Percentiles rank a stretch among this genome's conserved stretches.
Conservation (phyloP, 1,284 basidiomycete species). For the Trichosporon ovoides region DNA sequence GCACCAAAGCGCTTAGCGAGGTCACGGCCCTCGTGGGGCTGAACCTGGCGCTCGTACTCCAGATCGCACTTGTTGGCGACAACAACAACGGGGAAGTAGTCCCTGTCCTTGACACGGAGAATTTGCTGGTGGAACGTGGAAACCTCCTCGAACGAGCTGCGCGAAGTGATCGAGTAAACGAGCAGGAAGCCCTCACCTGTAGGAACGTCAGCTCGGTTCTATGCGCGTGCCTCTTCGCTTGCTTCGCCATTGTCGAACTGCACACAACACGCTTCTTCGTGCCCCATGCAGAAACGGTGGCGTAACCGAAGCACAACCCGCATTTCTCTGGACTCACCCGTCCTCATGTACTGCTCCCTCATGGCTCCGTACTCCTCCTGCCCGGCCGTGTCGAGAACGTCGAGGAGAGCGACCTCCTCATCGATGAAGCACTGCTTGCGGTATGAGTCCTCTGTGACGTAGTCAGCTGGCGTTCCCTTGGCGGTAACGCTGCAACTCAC, state of each 20-base stretch:
- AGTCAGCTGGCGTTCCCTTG: constrained; percentile 11
- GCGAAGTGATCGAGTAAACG: constrained; percentile 90
- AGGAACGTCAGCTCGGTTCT: constrained; percentile 54
- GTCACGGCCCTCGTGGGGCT: constrained; percentile 95
- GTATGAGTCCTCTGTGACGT: constrained; percentile 68
- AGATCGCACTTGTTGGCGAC: constrained; percentile 99
- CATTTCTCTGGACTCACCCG: no score
- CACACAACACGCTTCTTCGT: constrained; percentile 8
- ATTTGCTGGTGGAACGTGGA: constrained; percentile 95
- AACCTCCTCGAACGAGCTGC: constrained; percentile 93
- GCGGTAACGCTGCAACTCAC: constrained; percentile 23
- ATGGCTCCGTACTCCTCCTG: constrained; percentile 90
- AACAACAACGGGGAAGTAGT: constrained; percentile 94
- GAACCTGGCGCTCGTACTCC: constrained; percentile 96
- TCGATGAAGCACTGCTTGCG: constrained; percentile 95
- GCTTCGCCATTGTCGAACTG: no score
- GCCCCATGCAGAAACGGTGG: neutral
- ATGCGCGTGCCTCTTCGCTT: no score
- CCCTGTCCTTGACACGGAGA: constrained; percentile 84
- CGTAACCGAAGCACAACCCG: neutral
- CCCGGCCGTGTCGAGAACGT: constrained; percentile 96
- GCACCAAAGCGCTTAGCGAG: constrained; percentile 95
- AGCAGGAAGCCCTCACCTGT: constrained; percentile 97
- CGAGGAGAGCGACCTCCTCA: constrained; percentile 93
- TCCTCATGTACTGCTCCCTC: constrained; percentile 50